Evolutionary conservation across 805 yeast species (phyloP).

Genomic region (Kockiozyma suomiensis): DNA sequence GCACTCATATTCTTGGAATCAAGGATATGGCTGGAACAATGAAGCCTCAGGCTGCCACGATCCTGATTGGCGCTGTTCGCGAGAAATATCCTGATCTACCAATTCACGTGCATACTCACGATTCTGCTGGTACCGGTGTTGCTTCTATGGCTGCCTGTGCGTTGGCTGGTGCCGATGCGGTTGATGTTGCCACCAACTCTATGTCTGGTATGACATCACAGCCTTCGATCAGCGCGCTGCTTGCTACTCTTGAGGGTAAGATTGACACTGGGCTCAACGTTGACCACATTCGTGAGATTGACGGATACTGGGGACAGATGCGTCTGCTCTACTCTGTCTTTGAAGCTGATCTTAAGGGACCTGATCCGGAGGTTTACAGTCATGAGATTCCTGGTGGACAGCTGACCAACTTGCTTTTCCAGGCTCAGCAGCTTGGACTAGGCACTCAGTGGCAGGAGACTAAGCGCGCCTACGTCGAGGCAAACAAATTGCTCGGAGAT

Average conservation of each 20-base stretch:
- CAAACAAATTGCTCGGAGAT: conserved; percentile 90
- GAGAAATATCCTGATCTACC: conserved; percentile 89
- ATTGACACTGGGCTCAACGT: conserved; percentile 72
- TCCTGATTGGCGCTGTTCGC: conserved; percentile 79
- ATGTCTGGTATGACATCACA: conserved; percentile 99
- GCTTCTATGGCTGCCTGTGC: conserved; percentile 96
- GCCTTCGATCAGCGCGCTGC: conserved; percentile 90
- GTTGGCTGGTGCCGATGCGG: conserved; percentile 95
- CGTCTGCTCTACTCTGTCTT: conserved; percentile 93
- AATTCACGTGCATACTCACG: conserved; percentile 98
- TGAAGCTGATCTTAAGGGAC: conserved; percentile 98
- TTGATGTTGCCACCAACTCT: conserved; percentile 95
- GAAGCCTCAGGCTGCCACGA: conserved; percentile 89
- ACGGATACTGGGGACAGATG: conserved; percentile 98
- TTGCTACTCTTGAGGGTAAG: conserved; percentile 90
- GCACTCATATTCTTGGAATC: conserved; percentile 95
- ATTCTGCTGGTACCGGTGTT: conserved; percentile 99
- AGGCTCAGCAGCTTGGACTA: conserved; percentile 97
- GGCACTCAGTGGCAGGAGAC: conserved; percentile 97
- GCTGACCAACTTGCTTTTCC: conserved; percentile 95
- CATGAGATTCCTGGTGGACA: conserved; percentile 99
- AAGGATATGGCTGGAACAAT: conserved; percentile 99
- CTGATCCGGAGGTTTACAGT: conserved; percentile 97
- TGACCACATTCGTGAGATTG: conserved; percentile 75
- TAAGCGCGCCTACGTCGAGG: conserved; percentile 88